Conservation (phyloP, 2,329 filamentous ascomycete genomes). For the Aspergillus fijiensis region DNA sequence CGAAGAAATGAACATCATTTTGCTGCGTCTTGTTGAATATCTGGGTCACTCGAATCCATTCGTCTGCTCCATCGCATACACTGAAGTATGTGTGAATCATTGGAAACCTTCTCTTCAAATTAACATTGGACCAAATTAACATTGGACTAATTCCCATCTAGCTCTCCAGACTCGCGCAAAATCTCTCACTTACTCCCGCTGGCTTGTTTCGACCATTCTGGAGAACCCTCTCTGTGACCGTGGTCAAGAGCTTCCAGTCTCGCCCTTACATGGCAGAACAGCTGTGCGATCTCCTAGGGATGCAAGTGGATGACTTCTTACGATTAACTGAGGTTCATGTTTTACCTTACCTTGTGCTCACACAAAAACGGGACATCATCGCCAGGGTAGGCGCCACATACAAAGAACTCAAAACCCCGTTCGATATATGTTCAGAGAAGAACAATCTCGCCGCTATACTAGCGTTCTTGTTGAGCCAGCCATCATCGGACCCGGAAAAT, state of each 20-base stretch:
- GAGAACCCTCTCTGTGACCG: constrained; percentile 77
- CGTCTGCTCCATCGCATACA: constrained; percentile 76
- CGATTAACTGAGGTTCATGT: constrained; percentile 75
- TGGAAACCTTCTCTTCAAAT: neutral
- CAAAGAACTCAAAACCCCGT: constrained; percentile 51
- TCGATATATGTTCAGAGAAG: constrained; percentile 62
- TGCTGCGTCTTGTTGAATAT: constrained; percentile 82
- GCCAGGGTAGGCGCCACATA: constrained; percentile 74
- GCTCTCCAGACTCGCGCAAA: constrained; percentile 70
- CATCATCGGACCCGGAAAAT: constrained; percentile 64
- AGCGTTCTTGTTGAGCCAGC: constrained; percentile 58
- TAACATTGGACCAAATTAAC: neutral
- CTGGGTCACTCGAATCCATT: constrained; percentile 79
- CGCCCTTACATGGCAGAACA: constrained; percentile 79
- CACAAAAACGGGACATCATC: constrained; percentile 74
- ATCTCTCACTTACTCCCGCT: constrained; percentile 60
- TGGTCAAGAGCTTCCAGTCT: constrained; percentile 76
- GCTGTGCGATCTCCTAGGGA: constrained; percentile 76
- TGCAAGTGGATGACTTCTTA: constrained; percentile 72
- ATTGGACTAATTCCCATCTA: constrained; percentile 26
- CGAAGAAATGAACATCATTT: constrained; percentile 80
- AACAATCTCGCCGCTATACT: constrained; percentile 60
- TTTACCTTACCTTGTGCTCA: constrained; percentile 80
- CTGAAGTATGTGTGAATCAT: constrained; percentile 58
- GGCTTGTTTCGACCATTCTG: constrained; percentile 84